These are phyloP conservation scores for Tolypocladium nubicola DNA, from an alignment of 2,329 filamentous ascomycete species.

Conservation along the genomic window DNA sequence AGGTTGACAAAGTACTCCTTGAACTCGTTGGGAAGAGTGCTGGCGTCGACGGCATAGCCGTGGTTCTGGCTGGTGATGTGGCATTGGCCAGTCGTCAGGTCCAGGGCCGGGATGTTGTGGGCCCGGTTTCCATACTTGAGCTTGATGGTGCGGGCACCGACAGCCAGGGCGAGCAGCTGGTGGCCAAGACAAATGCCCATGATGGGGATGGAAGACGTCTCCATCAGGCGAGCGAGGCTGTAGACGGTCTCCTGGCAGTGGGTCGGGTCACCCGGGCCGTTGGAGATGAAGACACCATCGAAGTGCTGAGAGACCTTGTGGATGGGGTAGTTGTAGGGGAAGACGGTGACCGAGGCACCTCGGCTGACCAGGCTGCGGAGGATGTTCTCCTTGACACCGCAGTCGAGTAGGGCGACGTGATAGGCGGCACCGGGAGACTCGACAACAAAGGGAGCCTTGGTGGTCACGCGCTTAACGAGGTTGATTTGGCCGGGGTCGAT, in stretches of 20 bases:
- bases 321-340: slow-evolving; percentile 95
- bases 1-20: slow-evolving; percentile 98
- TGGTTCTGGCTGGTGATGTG: slow-evolving; percentile 99
- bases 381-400: slow-evolving; percentile 99
- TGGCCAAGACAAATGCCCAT: slow-evolving; percentile 98
- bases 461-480: slow-evolving; percentile 90
- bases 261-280: slow-evolving; percentile 94
- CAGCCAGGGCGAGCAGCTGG: slow-evolving; percentile 84
- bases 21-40: slow-evolving; percentile 75
- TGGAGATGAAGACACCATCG: slow-evolving; percentile 97
- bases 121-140: slow-evolving; percentile 98
- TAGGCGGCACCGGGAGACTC: slow-evolving; percentile 72
- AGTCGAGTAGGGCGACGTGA: slow-evolving; percentile 93
- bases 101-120: slow-evolving; percentile 94
- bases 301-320: slow-evolving; percentile 98
- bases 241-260: slow-evolving; percentile 93
- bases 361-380: slow-evolving; percentile 86
- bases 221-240: slow-evolving; percentile 84
- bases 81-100: slow-evolving; percentile 91
- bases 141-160: slow-evolving; percentile 86
- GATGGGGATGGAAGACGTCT: slow-evolving; percentile 80
- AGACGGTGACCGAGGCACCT: slow-evolving; percentile 84
- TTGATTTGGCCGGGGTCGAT: slow-evolving; percentile 95
- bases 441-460: slow-evolving; percentile 95
- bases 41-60: slow-evolving; percentile 86